These are phyloP conservation scores for Cucurbita argyrosperma DNA, from an alignment of 306 rosid genomes.

Conservation along the genomic window DNA sequence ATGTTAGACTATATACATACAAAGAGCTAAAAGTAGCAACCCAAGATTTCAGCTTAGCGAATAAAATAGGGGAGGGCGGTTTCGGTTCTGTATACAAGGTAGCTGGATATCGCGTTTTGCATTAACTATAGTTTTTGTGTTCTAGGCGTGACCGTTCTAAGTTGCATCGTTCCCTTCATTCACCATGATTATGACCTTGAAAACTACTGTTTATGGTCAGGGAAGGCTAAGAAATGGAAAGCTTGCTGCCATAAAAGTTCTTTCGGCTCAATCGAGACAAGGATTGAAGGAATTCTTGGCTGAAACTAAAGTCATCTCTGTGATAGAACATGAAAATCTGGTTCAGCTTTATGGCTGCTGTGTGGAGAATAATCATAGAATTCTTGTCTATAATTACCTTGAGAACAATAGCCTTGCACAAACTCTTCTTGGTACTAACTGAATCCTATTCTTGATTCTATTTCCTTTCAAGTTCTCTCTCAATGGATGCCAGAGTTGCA, in stretches of 20 bases:
- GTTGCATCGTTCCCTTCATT: background rate
- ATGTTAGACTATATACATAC: slow-evolving; percentile 47
- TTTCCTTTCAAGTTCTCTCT: background rate
- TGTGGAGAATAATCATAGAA: slow-evolving; percentile 58
- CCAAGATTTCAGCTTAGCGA: slow-evolving; percentile 45
- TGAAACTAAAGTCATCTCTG: slow-evolving; percentile 76
- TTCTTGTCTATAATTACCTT: slow-evolving; percentile 85
- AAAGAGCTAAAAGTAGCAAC: slow-evolving; percentile 63
- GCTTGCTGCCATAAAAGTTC: slow-evolving; percentile 87
- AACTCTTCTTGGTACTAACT: slow-evolving; percentile 60
- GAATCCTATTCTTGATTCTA: background rate
- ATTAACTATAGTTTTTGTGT: background rate
- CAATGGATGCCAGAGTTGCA: background rate
- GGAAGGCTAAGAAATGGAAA: slow-evolving; percentile 74
- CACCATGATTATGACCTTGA: slow-evolving; percentile 5
- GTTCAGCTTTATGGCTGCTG: slow-evolving; percentile 88
- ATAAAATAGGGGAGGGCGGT: slow-evolving; percentile 98
- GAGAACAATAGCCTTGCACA: slow-evolving; percentile 82
- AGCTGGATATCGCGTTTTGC: slow-evolving; percentile 4
- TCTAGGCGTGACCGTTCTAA: background rate
- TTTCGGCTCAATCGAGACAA: slow-evolving; percentile 78
- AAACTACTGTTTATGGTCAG: slow-evolving; percentile 27
- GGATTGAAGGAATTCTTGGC: slow-evolving; percentile 89
- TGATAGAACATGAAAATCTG: slow-evolving; percentile 74
- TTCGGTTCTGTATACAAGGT: slow-evolving; percentile 95